Conservation (phyloP, 345 rosid species). For the Euphorbia peplus region DNA sequence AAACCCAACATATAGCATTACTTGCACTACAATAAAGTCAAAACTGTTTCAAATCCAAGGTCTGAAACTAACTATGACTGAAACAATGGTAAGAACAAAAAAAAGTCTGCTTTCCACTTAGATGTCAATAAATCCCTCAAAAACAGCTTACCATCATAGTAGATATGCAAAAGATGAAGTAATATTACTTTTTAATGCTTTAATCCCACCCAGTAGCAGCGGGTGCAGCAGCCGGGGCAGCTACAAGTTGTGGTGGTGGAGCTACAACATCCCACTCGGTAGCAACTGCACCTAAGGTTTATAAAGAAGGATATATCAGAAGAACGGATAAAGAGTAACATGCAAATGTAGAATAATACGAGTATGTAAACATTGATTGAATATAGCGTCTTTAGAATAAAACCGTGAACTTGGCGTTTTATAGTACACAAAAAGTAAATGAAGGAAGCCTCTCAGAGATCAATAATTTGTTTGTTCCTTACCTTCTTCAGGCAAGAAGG, state of each 20-base stretch:
- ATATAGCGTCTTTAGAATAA: too few relatives aligned
- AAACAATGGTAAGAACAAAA: not conserved
- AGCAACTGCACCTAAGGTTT: constrained; percentile 1
- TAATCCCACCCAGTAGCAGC: constrained; percentile 42
- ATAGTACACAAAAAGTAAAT: too few relatives aligned
- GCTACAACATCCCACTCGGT: constrained; percentile 45
- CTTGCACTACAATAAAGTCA: not conserved
- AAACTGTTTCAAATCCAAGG: constrained; percentile 14
- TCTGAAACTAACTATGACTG: constrained; percentile 24
- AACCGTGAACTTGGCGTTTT: too few relatives aligned
- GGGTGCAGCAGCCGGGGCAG: constrained; percentile 1
- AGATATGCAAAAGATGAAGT: constrained; percentile 1
- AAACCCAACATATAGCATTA: not conserved
- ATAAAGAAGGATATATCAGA: not conserved
- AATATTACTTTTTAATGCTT: constrained; percentile 5
- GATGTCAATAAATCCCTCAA: not conserved
- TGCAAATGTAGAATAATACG: too few relatives aligned
- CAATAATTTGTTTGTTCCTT: not conserved
- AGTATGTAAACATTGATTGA: too few relatives aligned
- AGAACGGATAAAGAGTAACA: not conserved
- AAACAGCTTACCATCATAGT: constrained; percentile 14
- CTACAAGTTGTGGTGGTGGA: constrained; percentile 17
- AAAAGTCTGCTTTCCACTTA: constrained; percentile 11
- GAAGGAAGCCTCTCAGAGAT: not conserved
- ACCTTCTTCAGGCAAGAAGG: constrained; percentile 38